Conservation (phyloP, 1,284 basidiomycete genomes). For the Pseudozyma flocculosa region DNA sequence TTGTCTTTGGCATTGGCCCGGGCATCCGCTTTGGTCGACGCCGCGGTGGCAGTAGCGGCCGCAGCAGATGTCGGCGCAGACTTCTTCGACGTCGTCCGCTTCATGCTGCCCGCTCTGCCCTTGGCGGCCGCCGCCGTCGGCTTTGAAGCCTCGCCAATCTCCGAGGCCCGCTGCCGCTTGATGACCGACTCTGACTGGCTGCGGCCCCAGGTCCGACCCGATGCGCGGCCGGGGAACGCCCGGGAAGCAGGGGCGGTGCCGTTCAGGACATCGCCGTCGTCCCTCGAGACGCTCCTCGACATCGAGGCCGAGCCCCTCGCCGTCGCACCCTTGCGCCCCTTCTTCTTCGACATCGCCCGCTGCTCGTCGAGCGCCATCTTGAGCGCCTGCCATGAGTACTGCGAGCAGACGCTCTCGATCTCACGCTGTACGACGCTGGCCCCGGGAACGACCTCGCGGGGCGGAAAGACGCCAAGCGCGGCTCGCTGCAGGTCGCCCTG, state of each 20-base stretch:
- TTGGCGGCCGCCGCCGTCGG: no score
- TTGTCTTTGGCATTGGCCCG: no score
- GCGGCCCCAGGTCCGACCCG: no score
- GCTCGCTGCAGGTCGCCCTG: constrained; percentile 77
- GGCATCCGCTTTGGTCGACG: no score
- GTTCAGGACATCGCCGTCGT: background rate
- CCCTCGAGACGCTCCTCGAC: background rate
- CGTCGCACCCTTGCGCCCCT: constrained; percentile 15
- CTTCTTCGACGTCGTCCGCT: no score
- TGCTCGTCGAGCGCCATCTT: constrained; percentile 27
- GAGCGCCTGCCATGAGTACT: constrained; percentile 23
- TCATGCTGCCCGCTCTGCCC: no score
- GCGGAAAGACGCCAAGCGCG: constrained; percentile 43
- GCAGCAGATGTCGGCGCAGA: no score
- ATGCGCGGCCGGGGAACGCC: no score
- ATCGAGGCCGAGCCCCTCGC: background rate
- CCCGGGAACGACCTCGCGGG: constrained; percentile 10
- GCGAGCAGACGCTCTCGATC: constrained; percentile 21
- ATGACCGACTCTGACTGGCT: no score
- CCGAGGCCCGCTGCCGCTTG: no score
- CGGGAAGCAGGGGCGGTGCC: background rate
- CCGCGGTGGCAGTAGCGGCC: no score
- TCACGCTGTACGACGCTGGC: constrained; percentile 6
- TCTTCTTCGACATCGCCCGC: constrained; percentile 24
- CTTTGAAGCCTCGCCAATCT: no score